Evolutionary conservation across 495 filamentous ascomycete species (phyloP).

Genomic region (Opeltia flavorubescens): DNA sequence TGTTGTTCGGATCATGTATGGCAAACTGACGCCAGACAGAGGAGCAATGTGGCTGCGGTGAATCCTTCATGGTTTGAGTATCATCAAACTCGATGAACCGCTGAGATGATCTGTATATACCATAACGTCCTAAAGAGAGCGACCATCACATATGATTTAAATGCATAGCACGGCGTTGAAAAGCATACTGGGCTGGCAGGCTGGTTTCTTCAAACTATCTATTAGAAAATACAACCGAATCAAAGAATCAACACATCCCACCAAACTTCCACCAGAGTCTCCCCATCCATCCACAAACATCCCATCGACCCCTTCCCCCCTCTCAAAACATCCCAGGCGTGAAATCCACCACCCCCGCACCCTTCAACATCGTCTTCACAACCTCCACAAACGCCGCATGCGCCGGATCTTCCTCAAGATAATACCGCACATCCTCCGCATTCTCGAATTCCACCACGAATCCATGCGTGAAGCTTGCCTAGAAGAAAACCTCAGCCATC

Average conservation of each 20-base stretch:
- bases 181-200: no score
- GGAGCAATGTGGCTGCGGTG: conserved; percentile 93
- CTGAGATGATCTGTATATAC: no score
- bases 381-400: conserved; percentile 32
- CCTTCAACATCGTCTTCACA: conserved; percentile 18
- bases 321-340: conserved; percentile 22
- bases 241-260: no score
- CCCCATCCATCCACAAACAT: not conserved
- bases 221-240: not conserved
- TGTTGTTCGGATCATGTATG: not conserved
- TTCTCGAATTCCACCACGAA: conserved; percentile 50
- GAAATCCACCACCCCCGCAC: conserved; percentile 28
- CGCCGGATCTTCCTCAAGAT: conserved; percentile 32
- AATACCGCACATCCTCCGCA: conserved; percentile 42
- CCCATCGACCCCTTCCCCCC: not conserved
- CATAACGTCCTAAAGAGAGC: no score
- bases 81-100: conserved; percentile 1
- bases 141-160: no score
- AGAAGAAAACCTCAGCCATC: not conserved
- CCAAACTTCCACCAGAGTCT: no score
- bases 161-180: no score
- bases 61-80: conserved; percentile 77
- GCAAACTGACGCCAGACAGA: conserved; percentile 42
- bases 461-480: conserved; percentile 43
- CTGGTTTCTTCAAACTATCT: not conserved